Evolutionary conservation across 371 early-diverging fungal species (phyloP).

Genomic region (Basidiobolus meristosporus): DNA sequence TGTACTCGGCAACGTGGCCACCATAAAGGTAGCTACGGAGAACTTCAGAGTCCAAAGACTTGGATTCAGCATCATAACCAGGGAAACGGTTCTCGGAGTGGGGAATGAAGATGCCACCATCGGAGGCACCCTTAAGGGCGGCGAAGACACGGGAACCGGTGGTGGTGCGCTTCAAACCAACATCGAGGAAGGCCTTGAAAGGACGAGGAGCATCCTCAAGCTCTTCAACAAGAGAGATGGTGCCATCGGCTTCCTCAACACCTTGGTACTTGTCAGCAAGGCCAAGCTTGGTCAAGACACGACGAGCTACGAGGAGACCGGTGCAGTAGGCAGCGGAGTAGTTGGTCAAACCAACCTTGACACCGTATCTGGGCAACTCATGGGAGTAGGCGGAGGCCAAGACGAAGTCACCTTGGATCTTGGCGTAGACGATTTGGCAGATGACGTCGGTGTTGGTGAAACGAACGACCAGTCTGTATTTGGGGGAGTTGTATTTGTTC

Average conservation of each 20-base stretch:
- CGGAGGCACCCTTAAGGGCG: conserved; percentile 99
- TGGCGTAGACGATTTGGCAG: conserved; percentile 97
- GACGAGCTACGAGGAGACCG: conserved; percentile 96
- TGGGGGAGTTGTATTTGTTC: conserved; percentile 99
- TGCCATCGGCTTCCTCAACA: conserved; percentile 87
- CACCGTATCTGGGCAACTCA: conserved; percentile 96
- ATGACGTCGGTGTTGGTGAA: conserved; percentile 98
- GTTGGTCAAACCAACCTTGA: conserved; percentile 99
- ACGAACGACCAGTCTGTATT: conserved; percentile 99
- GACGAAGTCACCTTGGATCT: conserved; percentile 97
- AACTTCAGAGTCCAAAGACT: conserved; percentile 87
- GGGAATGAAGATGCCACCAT: conserved; percentile 98
- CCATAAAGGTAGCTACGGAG: conserved; percentile 98
- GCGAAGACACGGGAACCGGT: conserved; percentile 98
- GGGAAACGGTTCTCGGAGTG: conserved; percentile 98
- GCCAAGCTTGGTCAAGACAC: conserved; percentile 90
- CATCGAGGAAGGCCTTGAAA: conserved; percentile 98
- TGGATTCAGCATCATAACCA: conserved; percentile 84
- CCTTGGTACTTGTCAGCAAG: conserved; percentile 92
- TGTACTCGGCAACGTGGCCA: conserved; percentile 96
- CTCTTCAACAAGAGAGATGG: conserved; percentile 75
- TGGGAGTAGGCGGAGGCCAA: conserved; percentile 96
- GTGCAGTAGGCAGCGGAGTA: conserved; percentile 99
- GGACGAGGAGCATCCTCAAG: conserved; percentile 93
- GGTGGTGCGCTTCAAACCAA: conserved; percentile 97